phyloP scores from a whole-genome alignment of 1,284 basidiomycete species.

The Peniophora sp. region DNA sequence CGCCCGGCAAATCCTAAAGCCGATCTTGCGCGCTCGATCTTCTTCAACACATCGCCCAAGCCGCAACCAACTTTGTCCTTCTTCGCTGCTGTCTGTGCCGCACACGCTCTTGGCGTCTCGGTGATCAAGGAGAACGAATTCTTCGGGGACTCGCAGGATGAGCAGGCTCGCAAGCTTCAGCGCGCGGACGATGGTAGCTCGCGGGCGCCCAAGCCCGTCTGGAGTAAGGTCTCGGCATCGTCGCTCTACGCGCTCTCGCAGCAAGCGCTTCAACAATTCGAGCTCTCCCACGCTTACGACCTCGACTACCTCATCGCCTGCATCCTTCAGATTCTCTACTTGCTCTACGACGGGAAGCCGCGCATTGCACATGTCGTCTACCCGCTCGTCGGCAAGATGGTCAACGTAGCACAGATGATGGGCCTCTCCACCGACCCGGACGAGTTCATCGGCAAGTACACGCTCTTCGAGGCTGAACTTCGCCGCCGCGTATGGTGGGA shows the following conservation, averaged over 20 bases:
- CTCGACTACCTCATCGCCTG: constrained; percentile 43
- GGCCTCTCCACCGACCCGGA: constrained; percentile 56
- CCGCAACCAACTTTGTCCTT: constrained; percentile 41
- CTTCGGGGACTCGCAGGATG: constrained; percentile 5
- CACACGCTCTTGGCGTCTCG: constrained; percentile 49
- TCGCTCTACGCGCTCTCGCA: constrained; percentile 37
- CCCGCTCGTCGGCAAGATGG: constrained; percentile 56
- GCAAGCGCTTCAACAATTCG: constrained; percentile 34
- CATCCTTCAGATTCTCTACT: constrained; percentile 45
- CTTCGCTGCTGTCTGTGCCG: constrained; percentile 46
- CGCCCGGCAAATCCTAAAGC: constrained; percentile 14
- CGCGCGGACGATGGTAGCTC: constrained; percentile 7
- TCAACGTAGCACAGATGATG: constrained; percentile 56
- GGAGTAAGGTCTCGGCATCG: constrained; percentile 20
- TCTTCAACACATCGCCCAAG: constrained; percentile 22
- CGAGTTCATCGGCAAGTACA: constrained; percentile 34
- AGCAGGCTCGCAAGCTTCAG: constrained; percentile 6
- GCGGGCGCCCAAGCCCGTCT: constrained; percentile 10
- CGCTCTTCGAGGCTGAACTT: constrained; percentile 47
- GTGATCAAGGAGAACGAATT: constrained; percentile 18
- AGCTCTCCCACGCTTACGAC: constrained; percentile 34
- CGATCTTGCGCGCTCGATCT: constrained; percentile 26
- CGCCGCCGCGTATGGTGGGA: constrained; percentile 69
- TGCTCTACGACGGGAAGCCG: constrained; percentile 40
- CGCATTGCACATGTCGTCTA: constrained; percentile 34